Percentiles rank a stretch among this genome's conserved stretches.
Conservation (phyloP, 345 rosid genomes). For the Hevea brasiliensis region DNA sequence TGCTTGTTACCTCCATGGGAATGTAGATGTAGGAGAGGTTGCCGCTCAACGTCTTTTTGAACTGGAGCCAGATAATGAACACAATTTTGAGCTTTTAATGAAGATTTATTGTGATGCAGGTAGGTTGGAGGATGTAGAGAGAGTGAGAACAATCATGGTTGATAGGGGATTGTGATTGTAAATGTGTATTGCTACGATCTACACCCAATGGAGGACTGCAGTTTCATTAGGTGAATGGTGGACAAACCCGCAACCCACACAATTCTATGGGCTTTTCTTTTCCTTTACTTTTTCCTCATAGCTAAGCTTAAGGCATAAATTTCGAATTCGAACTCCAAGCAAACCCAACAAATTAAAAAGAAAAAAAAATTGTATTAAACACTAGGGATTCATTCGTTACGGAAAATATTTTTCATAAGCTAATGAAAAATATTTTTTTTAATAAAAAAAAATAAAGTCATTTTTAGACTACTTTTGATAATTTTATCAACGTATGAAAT, state of each 20-base stretch:
- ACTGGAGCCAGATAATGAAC: slow-evolving; percentile 79
- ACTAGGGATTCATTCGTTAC: too few relatives aligned
- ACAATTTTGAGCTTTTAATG: slow-evolving; percentile 66
- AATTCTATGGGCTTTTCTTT: too few relatives aligned
- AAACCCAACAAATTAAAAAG: too few relatives aligned
- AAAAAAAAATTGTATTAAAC: too few relatives aligned
- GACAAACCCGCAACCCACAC: not conserved
- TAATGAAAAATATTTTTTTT: too few relatives aligned
- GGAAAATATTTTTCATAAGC: too few relatives aligned
- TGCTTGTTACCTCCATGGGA: slow-evolving; percentile 63
- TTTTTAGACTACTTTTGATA: too few relatives aligned
- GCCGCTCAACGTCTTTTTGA: slow-evolving; percentile 73
- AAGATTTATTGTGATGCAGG: slow-evolving; percentile 50
- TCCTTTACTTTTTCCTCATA: too few relatives aligned
- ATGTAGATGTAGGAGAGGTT: slow-evolving; percentile 60
- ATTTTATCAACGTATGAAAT: too few relatives aligned
- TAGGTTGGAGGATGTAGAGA: slow-evolving; percentile 36
- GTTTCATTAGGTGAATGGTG: not conserved
- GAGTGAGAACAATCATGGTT: slow-evolving; percentile 59
- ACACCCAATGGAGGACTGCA: not conserved
- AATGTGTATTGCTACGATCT: not conserved
- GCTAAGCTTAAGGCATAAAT: too few relatives aligned
- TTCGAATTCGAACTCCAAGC: too few relatives aligned
- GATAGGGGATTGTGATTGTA: slow-evolving; percentile 59
- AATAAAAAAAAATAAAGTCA: too few relatives aligned